Conservation (phyloP, 2,329 filamentous ascomycete species). For the Diaporthe aspalathi region DNA sequence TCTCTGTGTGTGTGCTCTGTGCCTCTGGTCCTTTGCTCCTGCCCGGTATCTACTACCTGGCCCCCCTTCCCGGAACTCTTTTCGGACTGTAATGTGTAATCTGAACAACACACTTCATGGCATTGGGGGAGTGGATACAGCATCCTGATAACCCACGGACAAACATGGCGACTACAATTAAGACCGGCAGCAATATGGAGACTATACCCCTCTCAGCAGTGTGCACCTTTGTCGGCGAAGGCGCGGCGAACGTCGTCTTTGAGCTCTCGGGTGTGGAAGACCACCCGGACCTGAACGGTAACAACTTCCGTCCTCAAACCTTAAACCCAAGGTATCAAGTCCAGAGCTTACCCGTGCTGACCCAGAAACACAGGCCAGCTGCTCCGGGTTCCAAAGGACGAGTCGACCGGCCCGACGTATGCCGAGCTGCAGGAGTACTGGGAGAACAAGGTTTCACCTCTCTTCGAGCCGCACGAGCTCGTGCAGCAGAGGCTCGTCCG, state of each 20-base stretch:
- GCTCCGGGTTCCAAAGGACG: slow-evolving; percentile 71
- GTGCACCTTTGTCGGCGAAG: slow-evolving; percentile 67
- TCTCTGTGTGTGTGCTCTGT: too few relatives aligned
- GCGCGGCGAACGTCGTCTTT: slow-evolving; percentile 82
- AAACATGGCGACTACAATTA: not conserved
- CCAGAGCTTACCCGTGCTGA: slow-evolving; percentile 23
- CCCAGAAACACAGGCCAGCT: slow-evolving; percentile 57
- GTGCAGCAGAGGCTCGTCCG: slow-evolving; percentile 66
- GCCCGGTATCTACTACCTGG: not conserved
- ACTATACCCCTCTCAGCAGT: slow-evolving; percentile 22
- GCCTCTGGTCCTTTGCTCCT: not conserved
- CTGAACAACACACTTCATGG: slow-evolving; percentile 13
- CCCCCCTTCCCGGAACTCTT: not conserved
- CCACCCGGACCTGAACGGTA: slow-evolving; percentile 35
- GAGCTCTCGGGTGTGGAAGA: slow-evolving; percentile 53
- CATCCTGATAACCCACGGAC: slow-evolving; percentile 16
- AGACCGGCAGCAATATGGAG: slow-evolving; percentile 26
- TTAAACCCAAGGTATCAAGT: not conserved
- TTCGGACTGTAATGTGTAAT: slow-evolving; percentile 31
- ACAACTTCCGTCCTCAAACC: not conserved
- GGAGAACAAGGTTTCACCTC: slow-evolving; percentile 61
- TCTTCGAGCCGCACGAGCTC: slow-evolving; percentile 65
- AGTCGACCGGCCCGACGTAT: slow-evolving; percentile 59
- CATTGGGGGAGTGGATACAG: slow-evolving; percentile 9
- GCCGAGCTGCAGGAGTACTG: slow-evolving; percentile 60